A percentile compares a stretch with the other conserved stretches of the same genome.
These are phyloP conservation scores for Hericium rajendrae DNA, from an alignment of 768 basidiomycete species.

Conservation along the genomic window DNA sequence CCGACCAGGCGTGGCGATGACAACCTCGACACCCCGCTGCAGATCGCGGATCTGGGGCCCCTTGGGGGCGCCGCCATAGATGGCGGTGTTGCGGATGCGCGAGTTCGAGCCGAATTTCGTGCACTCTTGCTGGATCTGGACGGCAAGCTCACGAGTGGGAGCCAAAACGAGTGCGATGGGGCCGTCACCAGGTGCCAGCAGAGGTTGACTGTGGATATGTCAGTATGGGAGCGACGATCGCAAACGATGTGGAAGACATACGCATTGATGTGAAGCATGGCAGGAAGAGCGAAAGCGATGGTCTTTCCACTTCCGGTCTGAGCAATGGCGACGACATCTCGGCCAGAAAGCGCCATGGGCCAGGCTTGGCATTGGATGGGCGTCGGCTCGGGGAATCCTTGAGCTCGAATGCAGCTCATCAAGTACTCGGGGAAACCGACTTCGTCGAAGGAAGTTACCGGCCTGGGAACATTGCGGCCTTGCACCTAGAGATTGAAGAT, in stretches of 20 bases:
- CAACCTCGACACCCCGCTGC: constrained; percentile 93
- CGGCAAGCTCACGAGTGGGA: constrained; percentile 96
- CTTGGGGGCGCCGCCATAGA: constrained; percentile 98
- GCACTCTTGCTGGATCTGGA: constrained; percentile 98
- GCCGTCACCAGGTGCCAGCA: constrained; percentile 89
- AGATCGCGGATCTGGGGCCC: constrained; percentile 97
- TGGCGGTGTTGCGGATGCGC: constrained; percentile 95
- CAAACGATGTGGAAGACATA: constrained; percentile 23
- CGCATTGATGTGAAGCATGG: constrained; percentile 99
- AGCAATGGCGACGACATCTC: constrained; percentile 93
- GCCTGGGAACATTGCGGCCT: constrained; percentile 81
- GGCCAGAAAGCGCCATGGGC: constrained; percentile 95
- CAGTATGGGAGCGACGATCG: constrained; percentile 5
- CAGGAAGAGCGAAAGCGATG: constrained; percentile 95
- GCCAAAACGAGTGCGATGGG: constrained; percentile 96
- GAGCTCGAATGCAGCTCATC: constrained; percentile 84
- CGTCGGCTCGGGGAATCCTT: constrained; percentile 86
- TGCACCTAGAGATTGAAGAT: constrained; percentile 47
- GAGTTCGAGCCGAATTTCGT: constrained; percentile 97
- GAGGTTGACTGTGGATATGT: constrained; percentile 58
- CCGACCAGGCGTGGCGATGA: constrained; percentile 99
- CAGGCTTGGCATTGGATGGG: constrained; percentile 98
- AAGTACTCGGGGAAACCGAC: constrained; percentile 95
- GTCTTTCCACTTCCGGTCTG: constrained; percentile 99
- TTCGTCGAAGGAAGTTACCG: constrained; percentile 88